Base-by-base conservation (phyloP, 805 yeast genomes). In the Ogataea trehaloabstinens region DNA sequence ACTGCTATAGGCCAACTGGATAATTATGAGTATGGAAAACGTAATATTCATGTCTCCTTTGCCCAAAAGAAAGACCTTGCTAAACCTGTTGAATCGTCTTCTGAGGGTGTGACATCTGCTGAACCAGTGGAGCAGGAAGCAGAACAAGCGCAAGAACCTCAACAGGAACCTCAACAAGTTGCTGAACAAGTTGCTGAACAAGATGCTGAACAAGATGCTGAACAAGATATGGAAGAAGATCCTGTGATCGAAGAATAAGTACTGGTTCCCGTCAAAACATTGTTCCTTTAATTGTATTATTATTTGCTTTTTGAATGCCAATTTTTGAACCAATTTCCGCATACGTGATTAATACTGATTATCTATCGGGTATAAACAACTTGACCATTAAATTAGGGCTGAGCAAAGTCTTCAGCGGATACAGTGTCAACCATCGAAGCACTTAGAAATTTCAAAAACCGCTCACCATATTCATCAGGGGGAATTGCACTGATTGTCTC, bases 401-500 rank as follows among this genome's bases (percentile, higher is more conserved):
- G 8, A 12, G 30, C 12, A 12, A 22, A 22, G 30, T 27, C 17
- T 15, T 27, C 30, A 27, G 6, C 13, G 13, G 30, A n/a, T 7
- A 7, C 30, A 27, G 30, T 27, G 11, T 19, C 31, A 7, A 28
- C 12, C 49, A 45, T 45, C 8, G 49, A 44, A 28, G 38, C 40
- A 10, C 47, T 65, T 45, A 93, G 79, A 57, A 93, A 93, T 15
- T 70, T 68, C 42, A 82, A 68, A 58, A 93, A 90, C 52, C 99
- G 71, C 40, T 83, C 82, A 6, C 96, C 97, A 55, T 93, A 93
- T 52, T 90, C 98, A 5, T 55, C 53, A 0, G 98, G 90, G 0
- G 99, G 98, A 10, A 93, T 71, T 0, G 99, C 95, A 49, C 95
- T 85, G 3, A 95, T 80, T 3, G 82, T 74, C 31, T 72, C 73